A percentile compares a stretch with the other conserved stretches of the same genome.
phyloP scores from a whole-genome alignment of 1,284 basidiomycete species.

The Puccinia novopanici region DNA sequence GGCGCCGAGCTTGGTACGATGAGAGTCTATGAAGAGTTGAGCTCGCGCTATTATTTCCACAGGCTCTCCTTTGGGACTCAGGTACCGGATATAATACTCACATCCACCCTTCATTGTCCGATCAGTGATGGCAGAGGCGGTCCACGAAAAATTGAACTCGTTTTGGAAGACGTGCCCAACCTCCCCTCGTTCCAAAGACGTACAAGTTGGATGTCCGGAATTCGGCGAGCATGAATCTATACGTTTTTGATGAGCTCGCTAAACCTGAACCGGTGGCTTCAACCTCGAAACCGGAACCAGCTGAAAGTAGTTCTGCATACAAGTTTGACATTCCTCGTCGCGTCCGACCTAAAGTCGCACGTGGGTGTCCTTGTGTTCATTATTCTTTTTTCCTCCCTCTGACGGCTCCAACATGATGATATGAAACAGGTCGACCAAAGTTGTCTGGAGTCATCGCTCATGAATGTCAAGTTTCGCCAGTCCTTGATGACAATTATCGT shows the following conservation, averaged over 20 bases:
- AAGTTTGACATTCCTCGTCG: conserved; percentile 48
- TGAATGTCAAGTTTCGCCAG: conserved; percentile 58
- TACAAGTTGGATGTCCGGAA: conserved; percentile 45
- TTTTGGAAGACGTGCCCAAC: conserved; percentile 30
- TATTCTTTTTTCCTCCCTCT: not conserved
- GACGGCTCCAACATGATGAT: not conserved
- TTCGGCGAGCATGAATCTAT: conserved; percentile 53
- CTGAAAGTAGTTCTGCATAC: conserved; percentile 43
- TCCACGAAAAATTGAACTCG: conserved; percentile 30
- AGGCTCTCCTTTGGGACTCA: not conserved
- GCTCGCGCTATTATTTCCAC: not conserved
- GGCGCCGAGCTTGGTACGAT: conserved; percentile 24
- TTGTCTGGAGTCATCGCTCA: conserved; percentile 58
- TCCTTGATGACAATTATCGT: conserved; percentile 60
- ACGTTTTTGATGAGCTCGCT: conserved; percentile 56
- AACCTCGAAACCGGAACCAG: conserved; percentile 47
- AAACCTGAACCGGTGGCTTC: conserved; percentile 54
- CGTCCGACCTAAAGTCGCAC: conserved; percentile 53
- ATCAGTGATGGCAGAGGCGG: conserved; percentile 5
- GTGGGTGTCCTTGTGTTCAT: conserved; percentile 32
- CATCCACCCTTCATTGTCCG: not conserved
- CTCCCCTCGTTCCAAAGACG: conserved; percentile 12
- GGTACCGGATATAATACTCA: not conserved
- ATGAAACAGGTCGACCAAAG: conserved; percentile 53
- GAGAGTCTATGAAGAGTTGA: conserved; percentile 46